Base-by-base conservation (phyloP, 2,329 filamentous ascomycete genomes). In the Pseudomassariella vexata region DNA sequence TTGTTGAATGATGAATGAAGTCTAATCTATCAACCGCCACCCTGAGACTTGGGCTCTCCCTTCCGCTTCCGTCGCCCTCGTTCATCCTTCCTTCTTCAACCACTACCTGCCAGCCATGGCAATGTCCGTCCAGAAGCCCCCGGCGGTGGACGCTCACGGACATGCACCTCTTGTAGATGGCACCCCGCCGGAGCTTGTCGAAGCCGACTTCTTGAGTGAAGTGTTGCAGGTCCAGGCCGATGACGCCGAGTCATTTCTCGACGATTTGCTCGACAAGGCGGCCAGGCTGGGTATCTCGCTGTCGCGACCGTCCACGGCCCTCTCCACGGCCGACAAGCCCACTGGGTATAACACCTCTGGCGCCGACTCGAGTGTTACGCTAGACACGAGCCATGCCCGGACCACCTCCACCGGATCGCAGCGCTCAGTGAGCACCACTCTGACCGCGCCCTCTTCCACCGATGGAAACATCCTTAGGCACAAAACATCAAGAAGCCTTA, bases 361-460 rank as follows among this genome's bases (percentile, higher is more conserved):
- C 33, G 56, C 60, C 39, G 57, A 67, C 38, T 70, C 66, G 14
- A 55, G 47, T 35, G 55, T 56, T 20, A 66, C 65, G 6, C 51
- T 57, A 16, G 55, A 60, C 22, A 55, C 55, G 19, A 59, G 49
- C 16, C 65, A 66, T 45, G 59, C 56, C 16, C 66, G 66, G 22
- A 62, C 62, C 10, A 59, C 56, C 38, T 72, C 70, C 3, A 60
- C 62, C 26, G 57, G 53, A 7, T 63, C 62, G 9, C 44, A 52
- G 17, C 49, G 43, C 16, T 65, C 68, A 5, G 49, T 56, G 4
- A 60, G 54, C 38, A 64, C 64, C 5, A 52, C 53, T 18, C 39
- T 63, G 17, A 69, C 66, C 2, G 60, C 62, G 14, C 56, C 59
- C 32, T 67, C 66, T 1, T 68, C 64, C 29, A 48, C 61, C 14